Percentiles rank a stretch among this genome's conserved stretches.
phyloP scores from a whole-genome alignment of 108 stramenopile genomes.

The Nitzschia palea region DNA sequence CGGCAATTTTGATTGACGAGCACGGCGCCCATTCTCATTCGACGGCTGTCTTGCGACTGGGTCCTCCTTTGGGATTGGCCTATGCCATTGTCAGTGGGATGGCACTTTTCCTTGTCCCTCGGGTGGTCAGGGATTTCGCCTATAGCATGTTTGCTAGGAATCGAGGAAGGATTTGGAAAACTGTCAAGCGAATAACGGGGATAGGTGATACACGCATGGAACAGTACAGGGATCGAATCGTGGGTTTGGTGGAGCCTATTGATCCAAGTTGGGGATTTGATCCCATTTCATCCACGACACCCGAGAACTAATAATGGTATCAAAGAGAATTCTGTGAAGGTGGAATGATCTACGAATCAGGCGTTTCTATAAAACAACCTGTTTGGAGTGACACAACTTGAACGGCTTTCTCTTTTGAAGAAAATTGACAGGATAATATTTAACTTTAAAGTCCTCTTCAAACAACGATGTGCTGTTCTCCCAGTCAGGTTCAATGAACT shows the following conservation, averaged over 20 bases:
- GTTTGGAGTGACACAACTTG: neutral
- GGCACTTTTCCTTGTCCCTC: slow-evolving; percentile 26
- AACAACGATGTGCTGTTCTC: too few species aligned
- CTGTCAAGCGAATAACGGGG: slow-evolving; percentile 24
- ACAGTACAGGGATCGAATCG: slow-evolving; percentile 22
- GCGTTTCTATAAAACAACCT: neutral
- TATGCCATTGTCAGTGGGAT: slow-evolving; percentile 28
- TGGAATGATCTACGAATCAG: neutral
- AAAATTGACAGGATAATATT: too few species aligned
- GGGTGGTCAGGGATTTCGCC: slow-evolving; percentile 28
- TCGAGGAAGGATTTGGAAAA: slow-evolving; percentile 41
- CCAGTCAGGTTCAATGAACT: too few species aligned
- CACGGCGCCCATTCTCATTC: slow-evolving; percentile 18
- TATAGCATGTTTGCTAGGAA: slow-evolving; percentile 28
- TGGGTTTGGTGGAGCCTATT: slow-evolving; percentile 35
- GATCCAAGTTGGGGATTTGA: slow-evolving; percentile 25
- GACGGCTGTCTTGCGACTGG: slow-evolving; percentile 31
- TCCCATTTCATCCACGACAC: neutral
- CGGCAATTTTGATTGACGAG: slow-evolving; percentile 30
- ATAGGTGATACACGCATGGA: slow-evolving; percentile 39
- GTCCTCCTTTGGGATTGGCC: slow-evolving; percentile 20
- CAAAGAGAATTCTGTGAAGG: neutral
- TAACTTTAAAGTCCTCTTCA: too few species aligned
- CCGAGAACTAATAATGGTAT: too few species aligned
- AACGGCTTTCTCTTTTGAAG: too few species aligned